These are phyloP conservation scores for Parasitella parasitica DNA, from an alignment of 371 early-diverging fungal genomes.

Conservation along the genomic window DNA sequence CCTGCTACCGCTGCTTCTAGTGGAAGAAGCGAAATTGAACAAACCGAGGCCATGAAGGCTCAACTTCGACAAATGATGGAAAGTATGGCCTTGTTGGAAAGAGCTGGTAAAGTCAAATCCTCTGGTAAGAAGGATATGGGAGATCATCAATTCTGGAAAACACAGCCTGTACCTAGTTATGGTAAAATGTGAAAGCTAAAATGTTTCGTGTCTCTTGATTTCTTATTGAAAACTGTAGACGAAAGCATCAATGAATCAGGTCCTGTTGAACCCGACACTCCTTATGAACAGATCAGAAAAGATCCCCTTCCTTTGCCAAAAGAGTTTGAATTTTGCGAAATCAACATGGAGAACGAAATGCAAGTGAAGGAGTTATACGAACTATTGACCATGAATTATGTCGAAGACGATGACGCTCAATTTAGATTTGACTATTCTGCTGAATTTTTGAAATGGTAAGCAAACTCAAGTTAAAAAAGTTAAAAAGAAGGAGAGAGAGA, in stretches of 20 bases:
- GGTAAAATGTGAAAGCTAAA: slow-evolving; percentile 37
- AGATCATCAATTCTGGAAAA: slow-evolving; percentile 93
- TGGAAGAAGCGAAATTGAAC: not conserved
- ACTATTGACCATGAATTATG: slow-evolving; percentile 88
- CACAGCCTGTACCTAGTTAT: slow-evolving; percentile 90
- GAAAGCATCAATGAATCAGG: slow-evolving; percentile 75
- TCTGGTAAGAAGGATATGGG: slow-evolving; percentile 45
- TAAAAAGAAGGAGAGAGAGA: too few species aligned
- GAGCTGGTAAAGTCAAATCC: slow-evolving; percentile 23
- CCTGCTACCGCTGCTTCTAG: not conserved
- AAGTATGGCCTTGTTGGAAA: slow-evolving; percentile 38
- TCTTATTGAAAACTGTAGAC: slow-evolving; percentile 32
- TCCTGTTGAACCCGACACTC: slow-evolving; percentile 79
- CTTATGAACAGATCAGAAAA: slow-evolving; percentile 74
- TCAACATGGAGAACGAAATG: slow-evolving; percentile 79
- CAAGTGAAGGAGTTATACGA: slow-evolving; percentile 86
- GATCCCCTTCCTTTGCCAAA: slow-evolving; percentile 86
- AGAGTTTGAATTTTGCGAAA: slow-evolving; percentile 85
- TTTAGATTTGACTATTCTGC: slow-evolving; percentile 96
- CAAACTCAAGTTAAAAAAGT: too few species aligned
- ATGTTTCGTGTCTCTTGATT: not conserved
- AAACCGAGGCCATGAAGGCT: slow-evolving; percentile 30
- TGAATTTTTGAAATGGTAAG: slow-evolving; percentile 87
- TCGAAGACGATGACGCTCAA: slow-evolving; percentile 93
- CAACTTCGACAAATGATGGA: slow-evolving; percentile 42